phyloP scores from a whole-genome alignment of 495 filamentous ascomycete species.

The Podospora conica region DNA sequence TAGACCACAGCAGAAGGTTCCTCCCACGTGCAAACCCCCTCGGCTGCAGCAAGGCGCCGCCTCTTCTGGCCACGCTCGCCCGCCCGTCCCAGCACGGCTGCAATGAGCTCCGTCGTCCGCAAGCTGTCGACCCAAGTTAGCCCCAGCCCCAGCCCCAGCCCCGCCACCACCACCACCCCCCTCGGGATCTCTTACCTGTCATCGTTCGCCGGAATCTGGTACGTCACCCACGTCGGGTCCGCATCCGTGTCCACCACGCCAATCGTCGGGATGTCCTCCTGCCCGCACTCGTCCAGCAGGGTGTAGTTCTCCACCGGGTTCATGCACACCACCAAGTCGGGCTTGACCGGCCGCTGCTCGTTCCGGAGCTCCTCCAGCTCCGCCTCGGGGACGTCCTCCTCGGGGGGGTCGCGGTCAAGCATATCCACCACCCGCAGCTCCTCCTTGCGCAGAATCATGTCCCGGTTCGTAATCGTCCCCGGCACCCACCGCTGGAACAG shows the following conservation, averaged over 20 bases:
- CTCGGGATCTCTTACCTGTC: slow-evolving; percentile 56
- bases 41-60: slow-evolving; percentile 54
- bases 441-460: slow-evolving; percentile 70
- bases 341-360: slow-evolving; percentile 60
- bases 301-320: slow-evolving; percentile 91
- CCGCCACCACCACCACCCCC: slow-evolving; percentile 5
- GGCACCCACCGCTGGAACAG: slow-evolving; percentile 93
- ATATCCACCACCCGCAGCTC: slow-evolving; percentile 63
- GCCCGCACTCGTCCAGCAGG: slow-evolving; percentile 81
- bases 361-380: slow-evolving; percentile 56
- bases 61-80: slow-evolving; percentile 68
- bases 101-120: slow-evolving; percentile 72
- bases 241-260: slow-evolving; percentile 91
- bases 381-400: too few relatives aligned
- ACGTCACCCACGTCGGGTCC: slow-evolving; percentile 90
- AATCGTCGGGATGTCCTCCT: slow-evolving; percentile 87
- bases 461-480: slow-evolving; percentile 85
- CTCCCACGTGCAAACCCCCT: slow-evolving; percentile 53
- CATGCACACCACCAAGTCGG: slow-evolving; percentile 86
- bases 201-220: slow-evolving; percentile 94
- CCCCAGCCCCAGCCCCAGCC: neutral
- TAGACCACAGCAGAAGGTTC: slow-evolving; percentile 37
- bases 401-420: slow-evolving; percentile 62
- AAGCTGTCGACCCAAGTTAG: slow-evolving; percentile 45
- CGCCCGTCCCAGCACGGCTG: slow-evolving; percentile 76